A percentile compares a stretch with the other conserved stretches of the same genome.
Evolutionary conservation across 352 stramenopile genomes (phyloP).

Genomic region (Pythium coloratum): DNA sequence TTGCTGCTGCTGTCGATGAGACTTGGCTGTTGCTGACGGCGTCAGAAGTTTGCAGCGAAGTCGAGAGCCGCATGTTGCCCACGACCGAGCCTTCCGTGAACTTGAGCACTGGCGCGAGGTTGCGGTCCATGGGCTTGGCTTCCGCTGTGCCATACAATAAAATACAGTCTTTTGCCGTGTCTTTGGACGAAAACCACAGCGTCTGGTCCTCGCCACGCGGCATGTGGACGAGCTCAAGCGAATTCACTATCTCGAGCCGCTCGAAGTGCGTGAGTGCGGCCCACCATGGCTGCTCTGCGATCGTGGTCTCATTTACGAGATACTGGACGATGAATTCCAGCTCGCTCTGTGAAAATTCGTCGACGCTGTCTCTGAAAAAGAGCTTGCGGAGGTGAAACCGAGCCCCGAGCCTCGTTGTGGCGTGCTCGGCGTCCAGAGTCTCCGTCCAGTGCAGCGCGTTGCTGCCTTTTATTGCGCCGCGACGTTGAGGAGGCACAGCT

Average conservation of each 20-base stretch:
- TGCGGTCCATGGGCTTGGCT: constrained; percentile 25
- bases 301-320: constrained; percentile 30
- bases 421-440: constrained; percentile 22
- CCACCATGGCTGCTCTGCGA: constrained; percentile 32
- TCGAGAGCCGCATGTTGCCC: constrained; percentile 22
- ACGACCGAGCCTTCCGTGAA: constrained; percentile 30
- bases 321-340: constrained; percentile 32
- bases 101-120: constrained; percentile 18
- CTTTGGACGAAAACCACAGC: constrained; percentile 29
- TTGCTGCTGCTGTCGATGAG: not conserved
- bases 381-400: constrained; percentile 32
- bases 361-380: constrained; percentile 24
- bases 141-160: constrained; percentile 28
- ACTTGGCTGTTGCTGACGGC: not conserved
- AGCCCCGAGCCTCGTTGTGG: constrained; percentile 24
- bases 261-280: constrained; percentile 24
- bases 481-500: not conserved
- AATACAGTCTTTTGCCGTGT: constrained; percentile 29
- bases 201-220: constrained; percentile 22
- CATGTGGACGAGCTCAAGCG: constrained; percentile 25
- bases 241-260: constrained; percentile 31
- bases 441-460: constrained; percentile 27
- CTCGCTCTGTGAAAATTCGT: constrained; percentile 31
- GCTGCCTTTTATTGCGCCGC: constrained; percentile 14
- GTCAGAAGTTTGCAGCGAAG: not conserved